Evolutionary conservation across 2,329 filamentous ascomycete genomes (phyloP).

Genomic region (Arthroderma uncinatum): DNA sequence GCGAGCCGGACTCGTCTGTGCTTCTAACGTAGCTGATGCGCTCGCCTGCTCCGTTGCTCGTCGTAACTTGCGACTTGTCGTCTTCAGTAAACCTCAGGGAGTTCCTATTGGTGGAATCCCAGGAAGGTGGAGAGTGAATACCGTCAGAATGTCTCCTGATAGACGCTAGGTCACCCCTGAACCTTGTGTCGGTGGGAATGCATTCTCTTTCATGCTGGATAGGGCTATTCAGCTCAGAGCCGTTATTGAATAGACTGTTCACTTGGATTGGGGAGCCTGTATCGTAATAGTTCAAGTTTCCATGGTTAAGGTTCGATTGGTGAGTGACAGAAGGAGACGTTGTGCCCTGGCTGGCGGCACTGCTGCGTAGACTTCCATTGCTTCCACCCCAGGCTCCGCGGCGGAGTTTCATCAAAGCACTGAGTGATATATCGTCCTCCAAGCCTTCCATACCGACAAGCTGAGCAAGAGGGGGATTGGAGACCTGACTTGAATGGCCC

Average conservation of each 20-base stretch:
- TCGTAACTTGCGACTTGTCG: background rate
- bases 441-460: constrained; percentile 51
- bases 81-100: background rate
- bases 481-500: constrained; percentile 41
- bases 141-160: constrained; percentile 1
- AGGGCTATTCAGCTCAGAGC: background rate
- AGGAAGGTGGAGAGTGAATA: background rate
- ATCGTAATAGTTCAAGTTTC: constrained; percentile 28
- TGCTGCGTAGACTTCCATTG: constrained; percentile 56
- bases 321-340: constrained; percentile 23
- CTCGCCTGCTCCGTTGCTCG: constrained; percentile 8
- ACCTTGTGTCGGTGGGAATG: background rate
- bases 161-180: background rate
- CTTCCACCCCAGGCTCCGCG: constrained; percentile 72
- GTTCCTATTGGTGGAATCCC: background rate
- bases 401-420: constrained; percentile 60
- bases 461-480: constrained; percentile 66
- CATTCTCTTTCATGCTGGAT: background rate
- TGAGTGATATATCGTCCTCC: constrained; percentile 62
- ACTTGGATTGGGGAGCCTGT: background rate
- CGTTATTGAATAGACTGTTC: background rate
- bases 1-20: constrained; percentile 22
- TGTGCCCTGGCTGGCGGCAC: constrained; percentile 27
- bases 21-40: constrained; percentile 28
- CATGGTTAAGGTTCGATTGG: constrained; percentile 26